Evolutionary conservation across 1,284 basidiomycete species (phyloP), one percentile per base, ranked within the genome.

Genomic region (Rhodotorula sp.): DNA sequence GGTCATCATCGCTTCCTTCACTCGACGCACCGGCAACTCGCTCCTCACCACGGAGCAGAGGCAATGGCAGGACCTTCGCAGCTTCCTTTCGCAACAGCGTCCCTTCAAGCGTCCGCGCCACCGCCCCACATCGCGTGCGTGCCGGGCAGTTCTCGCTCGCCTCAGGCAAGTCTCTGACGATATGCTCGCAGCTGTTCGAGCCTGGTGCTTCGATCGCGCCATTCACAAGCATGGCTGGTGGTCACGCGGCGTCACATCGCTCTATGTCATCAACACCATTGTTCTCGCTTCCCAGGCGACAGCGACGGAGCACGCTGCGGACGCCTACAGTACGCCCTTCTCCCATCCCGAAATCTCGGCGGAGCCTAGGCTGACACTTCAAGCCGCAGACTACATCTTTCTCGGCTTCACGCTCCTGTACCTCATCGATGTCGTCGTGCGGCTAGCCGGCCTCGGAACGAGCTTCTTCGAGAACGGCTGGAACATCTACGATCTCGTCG

Each of bases 221-320:
- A 88, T 93, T 27, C 86, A 89, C 70, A 98, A 98, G 81, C 90
- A 94, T 76, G 96, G 96, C 1, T 95, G 91, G 88, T 99, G 96
- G 95, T 88, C 91, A 23, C 85, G 90, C 61, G 84, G 83, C 68
- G 92, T 96, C 88, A 95, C 93, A 0, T 80, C 88, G 19, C 80
- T 97, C 41, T 96, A 96, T 79, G 82, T 92, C 48, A 70, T 91
- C n/a, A 94, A 97, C 79, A 91, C 97, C 56, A 78, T 92, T 55
- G 87, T 89, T 12, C 84, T 99, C 66, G 92, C 94, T 90, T 92
- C 91, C 0, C 90, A 96, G 81, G 89, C 89, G 0, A 91, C 90
- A 76, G 85, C 86, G 0, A 85, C 88, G 13, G 84, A 86, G 27
- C 77, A 81, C 48, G 84, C 85, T 0, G 88, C 92, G 55, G 81